Base-by-base conservation (phyloP, 495 filamentous ascomycete genomes). In the Massariosphaeria phaeospora region DNA sequence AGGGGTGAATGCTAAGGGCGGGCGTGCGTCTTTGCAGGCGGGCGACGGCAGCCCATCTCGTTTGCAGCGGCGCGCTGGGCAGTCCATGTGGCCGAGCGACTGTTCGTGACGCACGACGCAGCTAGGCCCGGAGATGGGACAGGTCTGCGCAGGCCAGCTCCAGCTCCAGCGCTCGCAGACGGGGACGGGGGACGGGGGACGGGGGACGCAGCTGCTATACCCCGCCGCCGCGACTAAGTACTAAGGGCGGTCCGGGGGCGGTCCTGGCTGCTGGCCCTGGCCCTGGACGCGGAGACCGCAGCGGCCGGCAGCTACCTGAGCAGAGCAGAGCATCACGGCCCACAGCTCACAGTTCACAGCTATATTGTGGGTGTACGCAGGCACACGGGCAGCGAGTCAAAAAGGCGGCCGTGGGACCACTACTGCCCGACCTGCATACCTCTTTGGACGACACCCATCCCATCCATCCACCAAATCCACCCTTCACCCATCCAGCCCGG, bases 291-390 rank as follows among this genome's bases (percentile, higher is more conserved):
- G 52, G 58, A 61, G 58, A 49, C 30, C 26, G 33, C 52, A 44
- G 44, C 53, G 29, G 48, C 48, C 48, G 59, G 47, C n/a, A n/a
- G n/a, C n/a, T n/a, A n/a, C n/a, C n/a, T n/a, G n/a, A n/a, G n/a
- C n/a, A n/a, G n/a, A n/a, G n/a, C n/a, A n/a, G n/a, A n/a, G n/a
- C n/a, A n/a, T n/a, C n/a, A n/a, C n/a, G n/a, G n/a, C n/a, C n/a
- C n/a, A n/a, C n/a, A n/a, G n/a, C n/a, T n/a, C n/a, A n/a, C n/a
- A n/a, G n/a, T n/a, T n/a, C n/a, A n/a, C 41, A 59, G 57, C 55
- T 63, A 63, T 63, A 63, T 59, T 55, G n/a, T n/a, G n/a, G n/a
- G n/a, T n/a, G 55, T 63, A 59, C 55, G 42, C 55, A 63, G 60
- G 60, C 48, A 59, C 61, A 59, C 61, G 39, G n/a, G 39, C 49